These are phyloP conservation scores for Boehmeria nivea DNA, from an alignment of 306 rosid genomes.

Conservation along the genomic window DNA sequence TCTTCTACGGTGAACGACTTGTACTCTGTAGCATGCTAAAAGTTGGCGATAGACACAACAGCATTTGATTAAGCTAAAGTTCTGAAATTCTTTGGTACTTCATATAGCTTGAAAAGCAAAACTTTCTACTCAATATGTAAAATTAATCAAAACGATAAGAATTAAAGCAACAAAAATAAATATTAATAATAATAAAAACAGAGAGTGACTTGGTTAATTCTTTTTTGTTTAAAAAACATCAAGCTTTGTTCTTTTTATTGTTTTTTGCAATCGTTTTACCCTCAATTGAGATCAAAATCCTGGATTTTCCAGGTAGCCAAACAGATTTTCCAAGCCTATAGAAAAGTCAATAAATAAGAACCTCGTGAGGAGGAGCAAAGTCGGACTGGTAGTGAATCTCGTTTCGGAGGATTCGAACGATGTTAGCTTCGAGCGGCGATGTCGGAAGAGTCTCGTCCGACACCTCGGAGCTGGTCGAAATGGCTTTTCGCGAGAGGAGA, in stretches of 20 bases:
- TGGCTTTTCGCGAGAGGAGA: conserved; percentile 13
- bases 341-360: conserved; percentile 12
- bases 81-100: too few species aligned
- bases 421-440: conserved; percentile 67
- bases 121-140: too few species aligned
- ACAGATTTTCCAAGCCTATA: neutral
- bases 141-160: too few species aligned
- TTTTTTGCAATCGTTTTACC: too few species aligned
- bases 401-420: conserved; percentile 53
- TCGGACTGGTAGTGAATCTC: conserved; percentile 54
- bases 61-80: too few species aligned
- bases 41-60: neutral
- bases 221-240: too few species aligned
- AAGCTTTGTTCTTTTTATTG: too few species aligned
- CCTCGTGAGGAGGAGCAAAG: conserved; percentile 72
- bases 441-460: conserved; percentile 32
- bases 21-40: conserved; percentile 54
- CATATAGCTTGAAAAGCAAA: too few species aligned
- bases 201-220: too few species aligned
- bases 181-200: too few species aligned
- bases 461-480: conserved; percentile 20
- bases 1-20: conserved; percentile 61
- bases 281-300: neutral
- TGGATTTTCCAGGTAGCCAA: conserved; percentile 8
- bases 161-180: too few species aligned